Evolutionary conservation across 805 yeast species (phyloP).

Genomic region (Kodamaea laetipori): DNA sequence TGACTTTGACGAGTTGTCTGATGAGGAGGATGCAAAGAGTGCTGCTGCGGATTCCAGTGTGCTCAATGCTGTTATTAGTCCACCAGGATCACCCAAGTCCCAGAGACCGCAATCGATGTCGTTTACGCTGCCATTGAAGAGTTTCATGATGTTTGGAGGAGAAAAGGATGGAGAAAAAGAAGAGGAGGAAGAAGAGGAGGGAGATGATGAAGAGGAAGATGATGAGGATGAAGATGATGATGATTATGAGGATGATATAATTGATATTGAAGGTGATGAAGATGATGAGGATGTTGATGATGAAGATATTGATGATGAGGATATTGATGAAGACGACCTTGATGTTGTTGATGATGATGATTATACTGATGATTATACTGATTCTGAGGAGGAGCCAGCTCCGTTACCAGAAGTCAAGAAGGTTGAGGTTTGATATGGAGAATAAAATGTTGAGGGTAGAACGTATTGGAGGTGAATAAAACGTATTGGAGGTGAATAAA

Average conservation of each 20-base stretch:
- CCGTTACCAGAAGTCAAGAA: too few species aligned
- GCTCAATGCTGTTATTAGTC: background rate
- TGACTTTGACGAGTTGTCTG: conserved; percentile 58
- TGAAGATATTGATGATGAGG: conserved; percentile 17
- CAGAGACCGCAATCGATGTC: conserved; percentile 40
- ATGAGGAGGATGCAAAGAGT: conserved; percentile 18
- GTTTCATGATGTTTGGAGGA: conserved; percentile 41
- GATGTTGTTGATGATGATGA: conserved; percentile 18
- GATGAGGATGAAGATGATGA: conserved; percentile 33
- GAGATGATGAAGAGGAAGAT: conserved; percentile 23
- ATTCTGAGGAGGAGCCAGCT: background rate
- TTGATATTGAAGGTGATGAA: conserved; percentile 34
- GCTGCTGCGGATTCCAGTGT: background rate
- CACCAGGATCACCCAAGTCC: conserved; percentile 20
- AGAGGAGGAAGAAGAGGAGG: conserved; percentile 17
- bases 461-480: too few species aligned
- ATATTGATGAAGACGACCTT: conserved; percentile 16
- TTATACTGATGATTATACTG: conserved; percentile 8
- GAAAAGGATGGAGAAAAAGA: conserved; percentile 20
- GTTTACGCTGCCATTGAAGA: conserved; percentile 44
- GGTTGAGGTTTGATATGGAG: too few species aligned
- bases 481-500: too few species aligned
- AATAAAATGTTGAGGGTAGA: too few species aligned
- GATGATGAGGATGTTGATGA: conserved; percentile 23
- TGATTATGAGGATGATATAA: conserved; percentile 25